Conservation (phyloP, 495 filamentous ascomycete species). For the Trichoderma virens region DNA sequence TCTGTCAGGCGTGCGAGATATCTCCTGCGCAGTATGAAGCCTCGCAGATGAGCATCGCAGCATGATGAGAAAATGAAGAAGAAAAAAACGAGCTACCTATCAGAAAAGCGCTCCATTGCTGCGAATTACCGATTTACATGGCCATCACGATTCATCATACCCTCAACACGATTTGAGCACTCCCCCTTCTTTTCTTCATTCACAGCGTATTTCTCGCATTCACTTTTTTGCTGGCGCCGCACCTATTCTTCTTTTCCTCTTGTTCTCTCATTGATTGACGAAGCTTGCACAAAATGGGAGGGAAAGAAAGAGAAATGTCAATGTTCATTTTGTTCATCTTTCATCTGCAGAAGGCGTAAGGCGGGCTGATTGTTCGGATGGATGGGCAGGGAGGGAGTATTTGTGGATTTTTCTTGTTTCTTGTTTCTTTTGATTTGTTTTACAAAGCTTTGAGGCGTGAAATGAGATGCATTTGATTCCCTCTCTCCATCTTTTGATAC, state of each 20-base stretch:
- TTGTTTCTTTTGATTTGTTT: too few relatives aligned
- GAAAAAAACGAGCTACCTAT: too few relatives aligned
- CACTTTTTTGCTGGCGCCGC: too few relatives aligned
- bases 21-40: conserved; percentile 13
- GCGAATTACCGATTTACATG: too few relatives aligned
- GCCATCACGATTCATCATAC: too few relatives aligned
- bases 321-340: neutral
- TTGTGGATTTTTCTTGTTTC: neutral
- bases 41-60: conserved; percentile 1
- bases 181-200: too few relatives aligned
- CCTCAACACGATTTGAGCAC: too few relatives aligned
- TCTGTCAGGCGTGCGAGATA: conserved; percentile 71
- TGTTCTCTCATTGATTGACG: too few relatives aligned
- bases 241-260: too few relatives aligned
- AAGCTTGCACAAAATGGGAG: too few relatives aligned
- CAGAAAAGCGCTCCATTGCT: too few relatives aligned
- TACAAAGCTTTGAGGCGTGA: neutral
- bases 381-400: neutral
- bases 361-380: neutral
- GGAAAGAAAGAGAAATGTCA: neutral
- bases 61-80: neutral
- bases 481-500: neutral
- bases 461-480: neutral
- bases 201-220: too few relatives aligned
- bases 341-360: neutral